Evolutionary conservation across 164 flowering plant genomes (phyloP).

Genomic region (Berberis thunbergii): DNA sequence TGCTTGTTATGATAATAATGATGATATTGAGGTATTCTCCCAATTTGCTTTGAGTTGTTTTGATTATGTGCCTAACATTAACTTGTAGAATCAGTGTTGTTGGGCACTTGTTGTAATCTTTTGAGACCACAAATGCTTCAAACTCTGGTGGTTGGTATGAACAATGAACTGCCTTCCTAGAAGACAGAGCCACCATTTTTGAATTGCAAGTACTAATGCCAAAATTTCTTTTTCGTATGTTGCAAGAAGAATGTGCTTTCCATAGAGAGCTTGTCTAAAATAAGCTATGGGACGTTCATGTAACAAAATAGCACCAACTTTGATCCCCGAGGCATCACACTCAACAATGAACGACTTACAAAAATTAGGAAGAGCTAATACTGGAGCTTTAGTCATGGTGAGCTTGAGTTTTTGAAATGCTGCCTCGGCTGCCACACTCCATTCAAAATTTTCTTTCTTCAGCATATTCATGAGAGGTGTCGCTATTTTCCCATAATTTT

Average conservation of each 20-base stretch:
- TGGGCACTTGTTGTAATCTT: neutral
- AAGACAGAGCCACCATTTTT: neutral
- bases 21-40: too few relatives aligned
- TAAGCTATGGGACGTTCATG: neutral
- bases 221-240: neutral
- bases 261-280: neutral
- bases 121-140: neutral
- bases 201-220: neutral
- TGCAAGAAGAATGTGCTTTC: neutral
- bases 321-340: too few relatives aligned
- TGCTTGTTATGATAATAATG: too few relatives aligned
- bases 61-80: neutral
- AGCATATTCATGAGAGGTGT: neutral
- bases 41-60: too few relatives aligned
- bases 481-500: conserved; percentile 2
- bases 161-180: neutral
- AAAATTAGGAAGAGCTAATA: neutral
- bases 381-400: conserved; percentile 2
- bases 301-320: too few relatives aligned
- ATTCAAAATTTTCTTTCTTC: neutral
- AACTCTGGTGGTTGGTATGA: neutral
- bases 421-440: neutral
- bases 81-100: neutral
- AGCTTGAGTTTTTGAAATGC: conserved; percentile 1
- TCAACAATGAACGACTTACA: neutral